Conservation (phyloP, 257 asterid genomes). For the Ajuga chamaepitys region DNA sequence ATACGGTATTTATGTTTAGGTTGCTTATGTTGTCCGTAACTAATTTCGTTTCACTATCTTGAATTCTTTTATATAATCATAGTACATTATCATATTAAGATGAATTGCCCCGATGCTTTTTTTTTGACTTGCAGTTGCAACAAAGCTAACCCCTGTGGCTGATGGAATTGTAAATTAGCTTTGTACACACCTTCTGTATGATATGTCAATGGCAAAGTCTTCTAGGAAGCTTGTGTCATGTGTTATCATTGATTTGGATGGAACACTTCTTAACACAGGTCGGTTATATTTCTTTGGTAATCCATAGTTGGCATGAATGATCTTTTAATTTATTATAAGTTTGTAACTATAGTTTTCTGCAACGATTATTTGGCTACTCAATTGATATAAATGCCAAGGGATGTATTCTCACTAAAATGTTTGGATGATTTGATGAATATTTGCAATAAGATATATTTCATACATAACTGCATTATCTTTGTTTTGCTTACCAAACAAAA, state of each 20-base stretch:
- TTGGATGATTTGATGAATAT: not conserved
- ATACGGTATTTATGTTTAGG: too few relatives aligned
- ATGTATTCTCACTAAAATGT: not conserved
- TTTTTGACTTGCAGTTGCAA: not conserved
- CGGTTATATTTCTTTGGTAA: slow-evolving; percentile 10
- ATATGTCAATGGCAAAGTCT: slow-evolving; percentile 35
- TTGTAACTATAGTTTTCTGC: not conserved
- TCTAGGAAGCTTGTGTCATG: slow-evolving; percentile 55
- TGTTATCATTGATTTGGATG: slow-evolving; percentile 92
- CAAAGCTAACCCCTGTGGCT: slow-evolving; percentile 14
- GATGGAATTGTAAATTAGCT: slow-evolving; percentile 7
- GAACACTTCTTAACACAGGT: slow-evolving; percentile 92
- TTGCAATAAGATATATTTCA: not conserved
- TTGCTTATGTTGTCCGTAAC: not conserved
- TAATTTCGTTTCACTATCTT: not conserved
- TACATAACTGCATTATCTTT: not conserved
- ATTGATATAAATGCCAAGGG: not conserved
- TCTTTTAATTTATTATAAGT: not conserved
- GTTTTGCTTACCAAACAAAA: not conserved
- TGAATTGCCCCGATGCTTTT: not conserved
- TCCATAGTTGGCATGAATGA: not conserved
- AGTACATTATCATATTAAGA: not conserved
- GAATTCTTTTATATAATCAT: not conserved
- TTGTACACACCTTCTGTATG: not conserved
- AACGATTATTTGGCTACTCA: not conserved